Percentiles rank a stretch among this genome's conserved stretches.
phyloP scores from a whole-genome alignment of 768 basidiomycete species.

The Asterophora parasitica region DNA sequence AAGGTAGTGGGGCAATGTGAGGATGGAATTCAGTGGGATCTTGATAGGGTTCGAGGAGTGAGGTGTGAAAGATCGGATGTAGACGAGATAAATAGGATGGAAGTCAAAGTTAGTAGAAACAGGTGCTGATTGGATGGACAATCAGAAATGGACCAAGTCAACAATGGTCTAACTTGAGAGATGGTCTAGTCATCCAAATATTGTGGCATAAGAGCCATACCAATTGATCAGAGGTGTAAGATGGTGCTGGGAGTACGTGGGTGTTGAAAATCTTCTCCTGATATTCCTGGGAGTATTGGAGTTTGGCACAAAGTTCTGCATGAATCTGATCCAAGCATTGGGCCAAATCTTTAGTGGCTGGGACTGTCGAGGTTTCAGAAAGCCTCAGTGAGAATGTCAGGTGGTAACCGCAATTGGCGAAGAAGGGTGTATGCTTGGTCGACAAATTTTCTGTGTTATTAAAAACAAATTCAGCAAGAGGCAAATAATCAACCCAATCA shows the following conservation, averaged over 20 bases:
- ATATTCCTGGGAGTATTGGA: constrained; percentile 24
- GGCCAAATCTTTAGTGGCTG: constrained; percentile 27
- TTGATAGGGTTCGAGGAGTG: not conserved
- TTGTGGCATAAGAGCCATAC: constrained; percentile 7
- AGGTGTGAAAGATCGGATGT: constrained; percentile 5
- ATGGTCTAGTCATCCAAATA: not conserved
- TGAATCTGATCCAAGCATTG: constrained; percentile 26
- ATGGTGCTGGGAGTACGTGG: not conserved
- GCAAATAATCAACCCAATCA: constrained; percentile 17
- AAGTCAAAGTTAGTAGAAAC: not conserved
- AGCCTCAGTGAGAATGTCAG: constrained; percentile 25
- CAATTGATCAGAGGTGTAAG: not conserved
- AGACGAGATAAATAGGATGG: not conserved
- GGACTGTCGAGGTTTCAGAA: constrained; percentile 24
- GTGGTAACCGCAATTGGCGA: constrained; percentile 22
- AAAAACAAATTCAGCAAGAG: constrained; percentile 37
- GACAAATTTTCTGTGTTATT: constrained; percentile 32
- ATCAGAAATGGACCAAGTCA: constrained; percentile 4
- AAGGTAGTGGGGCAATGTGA: constrained; percentile 28
- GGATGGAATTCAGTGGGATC: not conserved
- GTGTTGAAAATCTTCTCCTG: constrained; percentile 25
- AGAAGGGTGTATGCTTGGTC: constrained; percentile 27
- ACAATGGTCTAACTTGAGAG: constrained; percentile 4
- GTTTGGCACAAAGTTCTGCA: constrained; percentile 27
- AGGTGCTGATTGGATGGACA: not conserved